Percentiles rank a stretch among this genome's conserved stretches.
phyloP scores from a whole-genome alignment of 78 protist genomes.

The Dictyostelium discoideum region DNA sequence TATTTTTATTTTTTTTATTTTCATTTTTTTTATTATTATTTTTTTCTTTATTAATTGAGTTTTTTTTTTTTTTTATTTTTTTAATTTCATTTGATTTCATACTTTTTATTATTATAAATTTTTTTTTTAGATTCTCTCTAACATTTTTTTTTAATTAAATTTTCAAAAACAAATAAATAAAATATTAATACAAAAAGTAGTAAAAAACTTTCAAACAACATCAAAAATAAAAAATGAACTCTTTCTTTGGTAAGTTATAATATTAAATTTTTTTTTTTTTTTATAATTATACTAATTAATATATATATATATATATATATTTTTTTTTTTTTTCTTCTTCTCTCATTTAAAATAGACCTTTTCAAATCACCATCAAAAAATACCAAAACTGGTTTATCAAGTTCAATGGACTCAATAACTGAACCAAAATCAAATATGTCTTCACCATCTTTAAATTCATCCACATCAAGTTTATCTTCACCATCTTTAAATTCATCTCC shows the following conservation, averaged over 20 bases:
- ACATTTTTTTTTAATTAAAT: too few relatives aligned
- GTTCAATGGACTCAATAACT: neutral
- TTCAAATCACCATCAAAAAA: conserved; percentile 18
- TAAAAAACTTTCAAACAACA: too few relatives aligned
- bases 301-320: too few relatives aligned
- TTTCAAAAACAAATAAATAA: too few relatives aligned
- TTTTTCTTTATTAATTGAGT: too few relatives aligned
- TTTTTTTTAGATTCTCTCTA: too few relatives aligned
- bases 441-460: neutral
- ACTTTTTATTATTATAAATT: too few relatives aligned
- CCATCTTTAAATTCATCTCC: neutral
- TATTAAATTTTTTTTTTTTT: neutral
- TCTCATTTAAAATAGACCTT: neutral
- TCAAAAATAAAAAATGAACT: neutral
- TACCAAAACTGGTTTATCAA: neutral
- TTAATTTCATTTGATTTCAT: too few relatives aligned
- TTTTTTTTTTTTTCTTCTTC: neutral
- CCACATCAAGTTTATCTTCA: neutral
- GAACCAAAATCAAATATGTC: neutral
- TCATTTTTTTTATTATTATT: too few relatives aligned
- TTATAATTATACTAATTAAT: neutral
- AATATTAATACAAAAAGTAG: too few relatives aligned
- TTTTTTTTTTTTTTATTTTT: too few relatives aligned
- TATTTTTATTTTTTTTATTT: too few relatives aligned
- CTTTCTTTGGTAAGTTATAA: conserved; percentile 6